A percentile compares a stretch with the other conserved stretches of the same genome.
Conservation (phyloP, 2,329 filamentous ascomycete genomes). For the Eutypa lata region DNA sequence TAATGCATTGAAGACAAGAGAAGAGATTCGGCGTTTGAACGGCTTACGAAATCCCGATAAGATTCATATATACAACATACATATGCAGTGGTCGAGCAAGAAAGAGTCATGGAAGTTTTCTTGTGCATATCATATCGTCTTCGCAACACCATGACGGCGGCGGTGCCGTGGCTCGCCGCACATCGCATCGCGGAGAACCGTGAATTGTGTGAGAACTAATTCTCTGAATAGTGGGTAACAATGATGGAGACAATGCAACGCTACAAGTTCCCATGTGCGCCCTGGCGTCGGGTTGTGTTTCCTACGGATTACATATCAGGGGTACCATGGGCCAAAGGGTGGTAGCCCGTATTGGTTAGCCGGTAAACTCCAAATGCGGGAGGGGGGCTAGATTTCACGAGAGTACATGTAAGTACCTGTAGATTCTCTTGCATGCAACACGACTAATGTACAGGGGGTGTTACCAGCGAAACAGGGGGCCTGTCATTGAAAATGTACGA, state of each 20-base stretch:
- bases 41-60: not conserved
- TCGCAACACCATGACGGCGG: not conserved
- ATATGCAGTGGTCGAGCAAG: not conserved
- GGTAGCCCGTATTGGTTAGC: not conserved
- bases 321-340: too few relatives aligned
- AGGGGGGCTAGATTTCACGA: not conserved
- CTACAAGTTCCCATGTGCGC: not conserved
- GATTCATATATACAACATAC: not conserved
- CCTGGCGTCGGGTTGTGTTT: not conserved
- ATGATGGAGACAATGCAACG: too few relatives aligned
- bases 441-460: not conserved
- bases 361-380: not conserved
- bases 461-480: not conserved
- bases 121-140: not conserved
- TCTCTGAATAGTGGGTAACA: too few relatives aligned
- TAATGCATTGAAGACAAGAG: too few relatives aligned
- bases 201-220: too few relatives aligned
- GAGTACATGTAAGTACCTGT: not conserved
- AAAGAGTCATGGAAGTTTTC: not conserved
- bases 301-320: not conserved
- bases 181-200: too few relatives aligned
- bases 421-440: not conserved
- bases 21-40: not conserved
- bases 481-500: not conserved
- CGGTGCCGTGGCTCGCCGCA: not conserved